phyloP scores from a whole-genome alignment of 148 eudicot species.

The Nepenthes gracilis region DNA sequence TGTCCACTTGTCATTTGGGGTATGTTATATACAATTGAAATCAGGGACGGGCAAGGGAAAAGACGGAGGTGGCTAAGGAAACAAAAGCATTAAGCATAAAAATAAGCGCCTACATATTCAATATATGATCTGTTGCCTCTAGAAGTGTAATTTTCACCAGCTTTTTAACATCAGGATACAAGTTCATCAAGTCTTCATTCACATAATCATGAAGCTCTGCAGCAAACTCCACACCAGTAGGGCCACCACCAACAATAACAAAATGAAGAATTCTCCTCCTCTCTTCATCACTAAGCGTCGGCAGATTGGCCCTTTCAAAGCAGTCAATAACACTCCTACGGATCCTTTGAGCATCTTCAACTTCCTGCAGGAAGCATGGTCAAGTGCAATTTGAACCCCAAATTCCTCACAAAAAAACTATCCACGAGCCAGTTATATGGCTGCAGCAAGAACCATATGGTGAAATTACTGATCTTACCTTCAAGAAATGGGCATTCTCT shows the following conservation, averaged over 20 bases:
- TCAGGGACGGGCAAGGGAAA: too few relatives aligned
- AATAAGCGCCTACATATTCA: constrained; percentile 41
- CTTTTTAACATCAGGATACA: constrained; percentile 42
- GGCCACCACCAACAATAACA: constrained; percentile 66
- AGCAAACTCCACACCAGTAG: constrained; percentile 65
- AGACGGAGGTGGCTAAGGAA: too few relatives aligned
- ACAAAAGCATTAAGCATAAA: not conserved
- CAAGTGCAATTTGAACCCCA: too few relatives aligned
- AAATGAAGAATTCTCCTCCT: constrained; percentile 40
- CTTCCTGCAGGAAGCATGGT: constrained; percentile 29
- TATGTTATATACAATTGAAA: too few relatives aligned
- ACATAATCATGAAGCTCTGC: constrained; percentile 62
- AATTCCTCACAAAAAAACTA: too few relatives aligned
- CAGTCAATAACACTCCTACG: constrained; percentile 48
- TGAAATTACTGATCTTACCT: constrained; percentile 21
- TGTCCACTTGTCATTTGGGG: too few relatives aligned
- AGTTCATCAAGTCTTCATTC: constrained; percentile 35
- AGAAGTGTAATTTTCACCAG: constrained; percentile 41
- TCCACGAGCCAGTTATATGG: not conserved
- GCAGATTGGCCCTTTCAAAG: constrained; percentile 60
- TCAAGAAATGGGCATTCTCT: constrained; percentile 60
- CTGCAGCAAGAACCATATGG: not conserved
- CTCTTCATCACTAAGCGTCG: constrained; percentile 39
- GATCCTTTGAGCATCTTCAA: constrained; percentile 62
- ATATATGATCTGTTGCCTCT: constrained; percentile 58